Evolutionary conservation across 768 basidiomycete genomes (phyloP).

Genomic region (Termitomyces bulborhizus): DNA sequence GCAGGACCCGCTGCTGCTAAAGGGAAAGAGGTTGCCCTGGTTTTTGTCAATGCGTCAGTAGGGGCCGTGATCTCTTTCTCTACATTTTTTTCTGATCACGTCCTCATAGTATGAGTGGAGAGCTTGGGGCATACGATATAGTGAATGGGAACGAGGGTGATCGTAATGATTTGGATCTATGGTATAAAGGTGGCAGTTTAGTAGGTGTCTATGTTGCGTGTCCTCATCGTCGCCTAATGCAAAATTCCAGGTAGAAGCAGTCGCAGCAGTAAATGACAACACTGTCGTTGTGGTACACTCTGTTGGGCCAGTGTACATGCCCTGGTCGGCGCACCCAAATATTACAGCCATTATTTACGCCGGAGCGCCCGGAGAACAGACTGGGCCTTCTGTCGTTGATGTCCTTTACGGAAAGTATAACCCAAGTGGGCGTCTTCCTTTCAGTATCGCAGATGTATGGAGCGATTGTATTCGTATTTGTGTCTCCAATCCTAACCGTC

Average conservation of each 20-base stretch:
- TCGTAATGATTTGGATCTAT: slow-evolving; percentile 49
- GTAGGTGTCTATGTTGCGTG: slow-evolving; percentile 12
- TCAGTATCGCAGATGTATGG: slow-evolving; percentile 63
- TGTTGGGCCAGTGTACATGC: slow-evolving; percentile 69
- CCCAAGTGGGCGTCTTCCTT: slow-evolving; percentile 67
- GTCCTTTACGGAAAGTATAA: slow-evolving; percentile 74
- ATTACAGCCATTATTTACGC: slow-evolving; percentile 57
- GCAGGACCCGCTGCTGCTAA: slow-evolving; percentile 32
- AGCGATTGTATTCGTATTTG: background rate
- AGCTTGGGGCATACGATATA: slow-evolving; percentile 48
- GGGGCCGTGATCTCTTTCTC: background rate
- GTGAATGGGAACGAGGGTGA: slow-evolving; percentile 63
- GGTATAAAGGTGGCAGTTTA: slow-evolving; percentile 49
- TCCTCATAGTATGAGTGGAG: slow-evolving; percentile 37
- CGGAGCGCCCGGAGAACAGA: slow-evolving; percentile 64
- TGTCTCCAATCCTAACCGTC: background rate
- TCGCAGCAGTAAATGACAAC: slow-evolving; percentile 66
- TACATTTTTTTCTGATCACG: slow-evolving; percentile 10
- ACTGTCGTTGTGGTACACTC: slow-evolving; percentile 78
- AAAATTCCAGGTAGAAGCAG: slow-evolving; percentile 36
- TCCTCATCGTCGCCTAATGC: slow-evolving; percentile 12
- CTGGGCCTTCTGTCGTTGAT: slow-evolving; percentile 71
- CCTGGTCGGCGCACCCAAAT: slow-evolving; percentile 74
- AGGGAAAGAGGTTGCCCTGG: slow-evolving; percentile 51
- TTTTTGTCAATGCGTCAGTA: slow-evolving; percentile 52